Evolutionary conservation across 805 yeast genomes (phyloP).

Genomic region (Schwanniomyces pseudopolymorphus): DNA sequence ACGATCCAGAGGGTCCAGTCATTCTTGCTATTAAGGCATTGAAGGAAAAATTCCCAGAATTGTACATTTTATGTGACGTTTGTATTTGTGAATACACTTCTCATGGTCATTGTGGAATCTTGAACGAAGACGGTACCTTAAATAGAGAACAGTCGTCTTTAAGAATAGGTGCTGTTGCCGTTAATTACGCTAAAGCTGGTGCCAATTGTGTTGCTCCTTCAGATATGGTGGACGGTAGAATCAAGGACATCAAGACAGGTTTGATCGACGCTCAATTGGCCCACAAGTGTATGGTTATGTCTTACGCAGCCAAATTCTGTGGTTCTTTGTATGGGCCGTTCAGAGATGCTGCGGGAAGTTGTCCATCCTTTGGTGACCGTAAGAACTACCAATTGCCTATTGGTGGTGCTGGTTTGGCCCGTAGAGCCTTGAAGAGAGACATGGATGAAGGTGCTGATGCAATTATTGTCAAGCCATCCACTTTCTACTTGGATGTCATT

Average conservation of each 20-base stretch:
- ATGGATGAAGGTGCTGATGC: conserved; percentile 94
- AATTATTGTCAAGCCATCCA: conserved; percentile 91
- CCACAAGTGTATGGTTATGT: conserved; percentile 84
- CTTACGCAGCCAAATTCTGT: conserved; percentile 91
- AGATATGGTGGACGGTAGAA: conserved; percentile 96
- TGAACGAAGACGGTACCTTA: conserved; percentile 83
- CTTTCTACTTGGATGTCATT: conserved; percentile 90
- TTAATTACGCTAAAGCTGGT: conserved; percentile 92
- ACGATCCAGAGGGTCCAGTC: conserved; percentile 95
- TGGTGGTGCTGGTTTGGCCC: conserved; percentile 90
- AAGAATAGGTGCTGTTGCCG: conserved; percentile 92
- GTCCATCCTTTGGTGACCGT: conserved; percentile 89
- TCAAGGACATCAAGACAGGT: conserved; percentile 82
- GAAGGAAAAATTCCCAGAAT: conserved; percentile 66
- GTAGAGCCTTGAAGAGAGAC: conserved; percentile 86
- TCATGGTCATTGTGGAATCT: conserved; percentile 97
- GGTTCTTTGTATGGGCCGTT: conserved; percentile 95
- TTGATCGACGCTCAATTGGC: conserved; percentile 79
- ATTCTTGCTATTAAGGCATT: conserved; percentile 72
- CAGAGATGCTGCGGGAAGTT: conserved; percentile 94
- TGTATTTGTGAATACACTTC: conserved; percentile 95
- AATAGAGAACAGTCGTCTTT: conserved; percentile 72
- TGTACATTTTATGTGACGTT: conserved; percentile 90
- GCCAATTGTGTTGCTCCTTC: conserved; percentile 95
- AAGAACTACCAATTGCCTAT: conserved; percentile 91